Evolutionary conservation across 768 basidiomycete genomes (phyloP), one percentile per base, ranked within the genome.

Genomic region (Leccinellum albellum): DNA sequence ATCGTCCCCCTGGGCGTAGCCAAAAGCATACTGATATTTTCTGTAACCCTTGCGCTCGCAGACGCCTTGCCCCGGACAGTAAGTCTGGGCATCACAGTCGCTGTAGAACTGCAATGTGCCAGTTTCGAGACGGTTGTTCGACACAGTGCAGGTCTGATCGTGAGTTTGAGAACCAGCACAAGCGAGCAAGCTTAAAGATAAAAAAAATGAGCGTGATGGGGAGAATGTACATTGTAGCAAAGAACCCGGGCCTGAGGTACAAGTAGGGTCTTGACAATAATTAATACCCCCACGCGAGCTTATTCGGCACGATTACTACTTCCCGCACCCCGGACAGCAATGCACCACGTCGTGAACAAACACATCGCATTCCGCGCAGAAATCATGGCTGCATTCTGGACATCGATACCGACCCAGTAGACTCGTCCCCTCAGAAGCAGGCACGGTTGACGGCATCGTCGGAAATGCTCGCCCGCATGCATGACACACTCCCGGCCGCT

Each of bases 281-380:
- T 40, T 40, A 40, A 13, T 48, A 21, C 17, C 42, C 28, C 4
- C 40, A 3, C 40, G n/a, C 40, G 40, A n/a, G n/a, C 20, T 40
- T 42, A 20, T 42, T 60, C 5, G 52, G 6, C 37, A 60, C 1
- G 66, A 75, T 13, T 63, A 37, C 83, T 73, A 81, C 57, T 78
- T 78, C 50, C 87, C 87, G 61, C 89, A 92, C 10, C 89, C 90
- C 0, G 96, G 94, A 76, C 96, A 99, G 58, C 91, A 93, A 68
- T 98, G 96, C 20, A 98, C 78, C 21, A 94, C 93, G 60, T 96
- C 92, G 64, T 98, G 97, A 5, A 98, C 86, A 67, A 98, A 97
- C 20, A 96, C 82, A 74, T 99, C 97, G 69, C 97, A 99, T 50
- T 98, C 95, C 24, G 86, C 82, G 69, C 97, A 98, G 67, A 98